Conservation (phyloP, 2,329 filamentous ascomycete species). For the Orbilia ellipsospora region DNA sequence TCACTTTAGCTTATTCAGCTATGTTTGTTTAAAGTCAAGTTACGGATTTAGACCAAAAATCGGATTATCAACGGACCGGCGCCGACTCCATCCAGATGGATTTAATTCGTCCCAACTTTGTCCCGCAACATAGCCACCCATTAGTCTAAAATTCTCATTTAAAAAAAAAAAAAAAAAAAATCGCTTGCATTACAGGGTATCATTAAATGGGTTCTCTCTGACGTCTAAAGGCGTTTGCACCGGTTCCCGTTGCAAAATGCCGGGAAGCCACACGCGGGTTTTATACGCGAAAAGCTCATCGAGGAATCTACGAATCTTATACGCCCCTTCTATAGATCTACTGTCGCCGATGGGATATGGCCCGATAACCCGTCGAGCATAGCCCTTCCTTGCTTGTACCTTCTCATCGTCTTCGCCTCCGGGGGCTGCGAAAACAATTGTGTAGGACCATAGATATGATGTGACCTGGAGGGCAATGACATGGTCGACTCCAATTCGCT, state of each 20-base stretch:
- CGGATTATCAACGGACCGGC: constrained; percentile 16
- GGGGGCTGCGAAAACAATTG: constrained; percentile 7
- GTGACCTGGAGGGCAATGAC: constrained; percentile 17
- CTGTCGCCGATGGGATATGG: constrained; percentile 23
- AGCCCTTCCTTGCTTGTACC: constrained; percentile 15
- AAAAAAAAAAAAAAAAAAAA: no score
- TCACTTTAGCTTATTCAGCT: no score
- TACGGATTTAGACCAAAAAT: constrained; percentile 7
- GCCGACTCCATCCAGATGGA: neutral
- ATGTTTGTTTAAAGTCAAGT: no score
- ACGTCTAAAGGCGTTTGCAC: no score
- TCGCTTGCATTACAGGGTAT: no score
- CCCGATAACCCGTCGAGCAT: constrained; percentile 2
- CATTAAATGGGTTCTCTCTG: no score
- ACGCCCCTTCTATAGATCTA: constrained; percentile 4
- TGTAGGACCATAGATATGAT: constrained; percentile 16
- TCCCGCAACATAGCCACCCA: no score
- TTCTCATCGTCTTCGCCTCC: constrained; percentile 7
- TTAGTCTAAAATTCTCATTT: no score
- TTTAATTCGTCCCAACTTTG: no score
- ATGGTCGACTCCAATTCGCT: constrained; percentile 18
- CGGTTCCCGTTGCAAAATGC: constrained; percentile 18
- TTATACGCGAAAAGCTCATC: constrained; percentile 12
- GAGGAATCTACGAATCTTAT: constrained; percentile 9
- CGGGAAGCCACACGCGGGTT: constrained; percentile 13